Conservation (phyloP, 2,329 filamentous ascomycete species). For the Sclerotiophoma versabilis region DNA sequence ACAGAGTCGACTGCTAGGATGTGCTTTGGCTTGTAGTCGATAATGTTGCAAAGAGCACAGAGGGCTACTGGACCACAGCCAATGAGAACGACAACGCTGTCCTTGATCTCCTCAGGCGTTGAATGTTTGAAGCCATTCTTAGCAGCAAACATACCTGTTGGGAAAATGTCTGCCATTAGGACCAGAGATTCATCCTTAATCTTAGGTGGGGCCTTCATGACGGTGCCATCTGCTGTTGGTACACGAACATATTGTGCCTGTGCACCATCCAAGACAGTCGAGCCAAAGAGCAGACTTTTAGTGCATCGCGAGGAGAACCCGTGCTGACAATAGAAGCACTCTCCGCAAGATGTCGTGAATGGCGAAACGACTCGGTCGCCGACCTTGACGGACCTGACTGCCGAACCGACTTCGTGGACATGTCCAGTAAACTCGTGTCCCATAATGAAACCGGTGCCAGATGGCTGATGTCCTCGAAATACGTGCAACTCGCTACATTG, state of each 20-base stretch:
- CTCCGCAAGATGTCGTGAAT: constrained; percentile 69
- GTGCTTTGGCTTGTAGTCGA: constrained; percentile 77
- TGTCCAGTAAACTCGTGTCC: constrained; percentile 88
- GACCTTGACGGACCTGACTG: constrained; percentile 71
- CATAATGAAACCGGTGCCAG: constrained; percentile 70
- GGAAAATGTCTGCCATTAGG: constrained; percentile 93
- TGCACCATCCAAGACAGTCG: constrained; percentile 71
- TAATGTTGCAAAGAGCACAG: constrained; percentile 79
- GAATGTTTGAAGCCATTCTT: constrained; percentile 76
- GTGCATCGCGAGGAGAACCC: constrained; percentile 80
- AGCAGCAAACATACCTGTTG: constrained; percentile 81
- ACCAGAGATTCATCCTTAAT: constrained; percentile 79
- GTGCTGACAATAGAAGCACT: constrained; percentile 85
- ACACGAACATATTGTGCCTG: constrained; percentile 80
- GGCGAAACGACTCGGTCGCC: constrained; percentile 84
- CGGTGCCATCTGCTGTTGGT: constrained; percentile 80
- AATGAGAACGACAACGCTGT: constrained; percentile 78
- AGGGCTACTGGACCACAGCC: constrained; percentile 83
- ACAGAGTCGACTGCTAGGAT: constrained; percentile 83
- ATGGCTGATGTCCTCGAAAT: constrained; percentile 81
- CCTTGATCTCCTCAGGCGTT: constrained; percentile 62
- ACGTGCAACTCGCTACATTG: constrained; percentile 77
- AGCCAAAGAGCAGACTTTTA: constrained; percentile 75
- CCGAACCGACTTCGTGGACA: constrained; percentile 71
- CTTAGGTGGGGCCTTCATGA: constrained; percentile 73